Base-by-base conservation (phyloP, 2,329 filamentous ascomycete species). In the Fonsecaea multimorphosa region DNA sequence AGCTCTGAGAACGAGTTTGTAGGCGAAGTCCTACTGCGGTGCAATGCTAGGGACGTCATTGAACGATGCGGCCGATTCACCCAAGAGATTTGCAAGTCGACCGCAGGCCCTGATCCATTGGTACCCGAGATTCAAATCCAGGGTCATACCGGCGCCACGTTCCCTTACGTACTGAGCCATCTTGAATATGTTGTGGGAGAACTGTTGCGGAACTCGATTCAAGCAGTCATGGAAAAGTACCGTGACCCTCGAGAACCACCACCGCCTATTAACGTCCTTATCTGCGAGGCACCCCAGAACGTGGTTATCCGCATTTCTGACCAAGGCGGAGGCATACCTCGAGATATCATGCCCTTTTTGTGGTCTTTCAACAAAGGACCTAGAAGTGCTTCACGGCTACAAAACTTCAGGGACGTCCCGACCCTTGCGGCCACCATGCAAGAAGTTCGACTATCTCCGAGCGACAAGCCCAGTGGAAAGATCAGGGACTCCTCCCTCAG, bases 331-430 rank as follows among this genome's bases (percentile, higher is more conserved):
- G 95, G 96, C 38, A 92, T 99, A 61, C 89, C 93, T 0, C 87
- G 89, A 56, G 91, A 95, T 51, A 87, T 94, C 65, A 81, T 97
- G 24, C 93, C 94, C 0, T 91, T 96, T 75, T 84, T 99, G 5
- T 99, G 96, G 95, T 96, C 93, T 29, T 99, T 99, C 77, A 93
- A 89, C 78, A 98, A 98, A 79, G 94, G 94, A 0, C 92, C 93
- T 1, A 87, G 92, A 38, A 91, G 88, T 65, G 84, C 89, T 70
- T 86, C 87, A 66, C 87, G 92, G 3, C 84, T 98, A n/a, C 84
- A 91, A 72, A 98, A 97, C 76, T 85, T 99, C 8, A 87, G 87
- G 11, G 88, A 90, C 69, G 94, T 99, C 1, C 95, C 95, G 2
- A 91, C 91, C 67, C 90, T 99, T 85, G 91, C 94, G 12, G 95